phyloP scores from a whole-genome alignment of 768 basidiomycete species.

The Mycena belliarum region DNA sequence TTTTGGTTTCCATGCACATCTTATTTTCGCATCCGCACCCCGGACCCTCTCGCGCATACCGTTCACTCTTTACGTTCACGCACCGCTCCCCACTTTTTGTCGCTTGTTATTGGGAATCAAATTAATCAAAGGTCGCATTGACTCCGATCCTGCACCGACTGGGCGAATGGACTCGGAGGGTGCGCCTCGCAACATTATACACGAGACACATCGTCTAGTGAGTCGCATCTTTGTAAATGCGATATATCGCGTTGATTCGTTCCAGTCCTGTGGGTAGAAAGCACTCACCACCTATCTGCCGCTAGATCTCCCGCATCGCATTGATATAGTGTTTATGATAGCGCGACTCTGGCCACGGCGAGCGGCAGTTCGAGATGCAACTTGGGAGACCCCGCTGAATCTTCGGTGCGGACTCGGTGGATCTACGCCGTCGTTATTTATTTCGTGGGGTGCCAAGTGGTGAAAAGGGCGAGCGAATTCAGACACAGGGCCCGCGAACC shows the following conservation, averaged over 20 bases:
- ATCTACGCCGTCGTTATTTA: neutral
- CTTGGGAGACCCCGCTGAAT: neutral
- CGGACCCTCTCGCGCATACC: no score
- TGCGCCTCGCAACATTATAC: no score
- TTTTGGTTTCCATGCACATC: neutral
- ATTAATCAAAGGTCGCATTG: no score
- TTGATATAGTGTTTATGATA: neutral
- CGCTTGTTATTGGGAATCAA: no score
- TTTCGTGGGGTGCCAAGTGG: neutral
- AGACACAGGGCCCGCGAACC: neutral
- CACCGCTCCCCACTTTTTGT: neutral
- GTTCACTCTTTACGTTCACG: no score
- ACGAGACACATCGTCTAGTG: no score
- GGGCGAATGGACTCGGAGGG: no score
- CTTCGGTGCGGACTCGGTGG: constrained; percentile 8
- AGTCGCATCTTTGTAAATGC: no score
- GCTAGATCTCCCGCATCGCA: constrained; percentile 9
- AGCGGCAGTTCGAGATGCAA: neutral
- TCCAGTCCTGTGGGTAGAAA: no score
- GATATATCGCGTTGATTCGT: neutral
- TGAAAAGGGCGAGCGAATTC: neutral
- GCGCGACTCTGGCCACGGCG: no score
- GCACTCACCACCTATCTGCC: neutral
- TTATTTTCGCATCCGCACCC: no score
- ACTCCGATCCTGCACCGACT: no score